Evolutionary conservation across 305 asterid species (phyloP).

Genomic region (Lippia alba): DNA sequence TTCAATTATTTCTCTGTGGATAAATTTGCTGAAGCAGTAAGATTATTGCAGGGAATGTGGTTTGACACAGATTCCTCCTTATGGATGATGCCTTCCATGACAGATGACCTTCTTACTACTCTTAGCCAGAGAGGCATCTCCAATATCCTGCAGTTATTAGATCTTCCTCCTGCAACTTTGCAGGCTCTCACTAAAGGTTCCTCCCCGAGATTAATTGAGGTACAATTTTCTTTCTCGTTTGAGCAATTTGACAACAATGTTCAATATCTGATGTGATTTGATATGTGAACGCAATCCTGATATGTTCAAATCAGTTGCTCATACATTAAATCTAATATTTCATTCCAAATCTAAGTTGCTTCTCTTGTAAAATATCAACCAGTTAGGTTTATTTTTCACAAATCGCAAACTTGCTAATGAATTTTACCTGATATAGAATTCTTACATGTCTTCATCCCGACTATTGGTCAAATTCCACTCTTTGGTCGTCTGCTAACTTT

Average conservation of each 20-base stretch:
- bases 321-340: no score
- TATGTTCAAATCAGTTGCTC: no score
- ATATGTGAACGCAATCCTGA: conserved; percentile 11
- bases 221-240: conserved; percentile 36
- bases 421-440: not conserved
- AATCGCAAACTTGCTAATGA: no score
- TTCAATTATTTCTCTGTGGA: conserved; percentile 15
- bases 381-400: no score
- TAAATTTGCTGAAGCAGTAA: not conserved
- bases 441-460: not conserved
- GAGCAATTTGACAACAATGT: conserved; percentile 24
- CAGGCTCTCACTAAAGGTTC: conserved; percentile 57
- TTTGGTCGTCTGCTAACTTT: conserved; percentile 17
- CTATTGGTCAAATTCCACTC: conserved; percentile 7
- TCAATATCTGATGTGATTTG: conserved; percentile 18
- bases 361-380: no score
- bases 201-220: conserved; percentile 77
- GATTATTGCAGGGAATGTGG: conserved; percentile 87
- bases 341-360: no score
- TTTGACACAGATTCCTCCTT: conserved; percentile 65
- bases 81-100: conserved; percentile 93
- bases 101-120: conserved; percentile 64
- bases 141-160: conserved; percentile 72
- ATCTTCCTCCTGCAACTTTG: conserved; percentile 50
- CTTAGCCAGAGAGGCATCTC: conserved; percentile 66